A percentile compares a stretch with the other conserved stretches of the same genome.
Evolutionary conservation across 2,329 filamentous ascomycete species (phyloP).

Genomic region (Cladosporium oxysporum): DNA sequence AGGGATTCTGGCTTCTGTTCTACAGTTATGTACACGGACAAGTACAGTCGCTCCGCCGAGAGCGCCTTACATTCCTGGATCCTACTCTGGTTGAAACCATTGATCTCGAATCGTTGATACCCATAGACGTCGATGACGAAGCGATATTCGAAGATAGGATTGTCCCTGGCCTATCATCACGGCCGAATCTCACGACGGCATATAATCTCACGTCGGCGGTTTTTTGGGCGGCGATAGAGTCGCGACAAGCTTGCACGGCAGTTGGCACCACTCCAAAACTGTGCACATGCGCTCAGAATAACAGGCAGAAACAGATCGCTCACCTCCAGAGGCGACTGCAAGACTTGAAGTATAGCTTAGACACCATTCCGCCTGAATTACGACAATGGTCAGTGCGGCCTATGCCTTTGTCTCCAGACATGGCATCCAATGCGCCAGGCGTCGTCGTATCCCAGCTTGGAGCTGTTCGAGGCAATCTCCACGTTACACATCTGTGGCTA

Average conservation of each 20-base stretch:
- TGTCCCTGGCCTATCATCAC: not conserved
- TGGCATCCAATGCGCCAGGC: not conserved
- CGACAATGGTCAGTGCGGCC: constrained; percentile 11
- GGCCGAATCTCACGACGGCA: constrained; percentile 15
- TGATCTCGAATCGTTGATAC: constrained; percentile 14
- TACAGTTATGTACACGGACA: constrained; percentile 18
- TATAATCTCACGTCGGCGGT: constrained; percentile 11
- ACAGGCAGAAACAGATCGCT: not conserved
- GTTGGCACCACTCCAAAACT: not conserved
- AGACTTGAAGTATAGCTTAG: constrained; percentile 14
- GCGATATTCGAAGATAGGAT: constrained; percentile 15
- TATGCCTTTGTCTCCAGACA: not conserved
- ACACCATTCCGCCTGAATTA: constrained; percentile 12
- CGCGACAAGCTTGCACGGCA: constrained; percentile 1
- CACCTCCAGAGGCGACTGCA: constrained; percentile 12
- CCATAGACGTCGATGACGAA: constrained; percentile 19
- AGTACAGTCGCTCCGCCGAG: constrained; percentile 17
- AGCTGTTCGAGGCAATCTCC: constrained; percentile 10
- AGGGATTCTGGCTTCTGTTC: constrained; percentile 21
- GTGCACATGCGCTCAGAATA: not conserved
- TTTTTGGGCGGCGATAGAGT: constrained; percentile 13
- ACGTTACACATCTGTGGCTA: constrained; percentile 18
- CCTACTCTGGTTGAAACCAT: constrained; percentile 11
- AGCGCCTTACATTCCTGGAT: constrained; percentile 15
- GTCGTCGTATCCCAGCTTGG: constrained; percentile 7